These are phyloP conservation scores for Bacidia gigantensis DNA, from an alignment of 495 filamentous ascomycete genomes.

Conservation along the genomic window DNA sequence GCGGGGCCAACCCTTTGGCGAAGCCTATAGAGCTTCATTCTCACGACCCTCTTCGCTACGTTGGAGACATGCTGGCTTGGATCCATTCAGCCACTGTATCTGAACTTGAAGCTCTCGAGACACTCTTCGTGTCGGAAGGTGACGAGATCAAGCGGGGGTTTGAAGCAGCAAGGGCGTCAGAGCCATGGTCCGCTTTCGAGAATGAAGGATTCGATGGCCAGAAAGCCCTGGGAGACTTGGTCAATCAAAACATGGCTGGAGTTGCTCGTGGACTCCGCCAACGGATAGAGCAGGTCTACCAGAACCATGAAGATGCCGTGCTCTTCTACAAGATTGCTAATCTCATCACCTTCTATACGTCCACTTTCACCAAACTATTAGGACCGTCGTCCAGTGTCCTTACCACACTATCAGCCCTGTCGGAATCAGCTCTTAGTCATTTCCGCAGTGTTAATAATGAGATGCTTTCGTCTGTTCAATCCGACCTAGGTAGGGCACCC, in stretches of 20 bases:
- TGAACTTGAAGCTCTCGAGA: constrained; percentile 83
- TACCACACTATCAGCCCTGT: constrained; percentile 50
- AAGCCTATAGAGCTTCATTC: constrained; percentile 93
- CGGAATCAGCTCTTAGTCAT: constrained; percentile 66
- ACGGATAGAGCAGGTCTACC: constrained; percentile 78
- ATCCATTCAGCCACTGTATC: constrained; percentile 85
- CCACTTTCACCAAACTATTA: constrained; percentile 69
- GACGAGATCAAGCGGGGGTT: constrained; percentile 80
- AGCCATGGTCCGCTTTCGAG: constrained; percentile 66
- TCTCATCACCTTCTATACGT: constrained; percentile 74
- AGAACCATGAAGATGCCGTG: constrained; percentile 80
- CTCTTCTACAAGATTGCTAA: constrained; percentile 83
- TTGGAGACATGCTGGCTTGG: constrained; percentile 98
- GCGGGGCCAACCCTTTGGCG: constrained; percentile 35
- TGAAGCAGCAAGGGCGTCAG: constrained; percentile 69
- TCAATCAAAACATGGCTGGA: constrained; percentile 71
- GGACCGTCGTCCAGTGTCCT: constrained; percentile 55
- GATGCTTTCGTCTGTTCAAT: constrained; percentile 56
- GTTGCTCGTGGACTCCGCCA: constrained; percentile 67
- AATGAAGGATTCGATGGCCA: constrained; percentile 66
- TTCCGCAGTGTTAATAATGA: constrained; percentile 71
- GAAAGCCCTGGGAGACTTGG: constrained; percentile 72
- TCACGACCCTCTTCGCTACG: constrained; percentile 82
- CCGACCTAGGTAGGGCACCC: constrained; percentile 50
- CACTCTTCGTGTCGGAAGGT: constrained; percentile 82